Evolutionary conservation across 2,329 filamentous ascomycete species (phyloP).

Genomic region (Camptophora hylomeconis): DNA sequence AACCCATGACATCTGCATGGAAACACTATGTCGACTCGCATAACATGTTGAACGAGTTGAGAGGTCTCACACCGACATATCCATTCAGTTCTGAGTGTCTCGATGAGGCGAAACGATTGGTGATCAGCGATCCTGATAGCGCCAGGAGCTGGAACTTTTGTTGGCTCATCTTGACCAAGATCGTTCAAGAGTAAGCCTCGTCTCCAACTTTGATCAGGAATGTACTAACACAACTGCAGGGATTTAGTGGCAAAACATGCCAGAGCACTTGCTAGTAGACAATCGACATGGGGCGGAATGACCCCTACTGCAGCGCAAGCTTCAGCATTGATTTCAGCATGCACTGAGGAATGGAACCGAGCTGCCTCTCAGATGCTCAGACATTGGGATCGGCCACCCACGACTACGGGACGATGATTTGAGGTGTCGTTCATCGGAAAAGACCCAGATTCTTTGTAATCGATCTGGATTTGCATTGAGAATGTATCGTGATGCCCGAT

Average conservation of each 20-base stretch:
- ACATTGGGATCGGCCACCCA: slow-evolving; percentile 53
- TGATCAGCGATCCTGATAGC: slow-evolving; percentile 50
- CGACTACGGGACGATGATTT: slow-evolving; percentile 24
- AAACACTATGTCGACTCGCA: slow-evolving; percentile 58
- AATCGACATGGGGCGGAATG: slow-evolving; percentile 57
- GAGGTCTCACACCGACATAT: slow-evolving; percentile 53
- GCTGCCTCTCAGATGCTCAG: slow-evolving; percentile 54
- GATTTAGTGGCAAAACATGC: slow-evolving; percentile 50
- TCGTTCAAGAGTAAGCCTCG: slow-evolving; percentile 47
- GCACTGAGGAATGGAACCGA: slow-evolving; percentile 53
- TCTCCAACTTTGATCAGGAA: slow-evolving; percentile 1
- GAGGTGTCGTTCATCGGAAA: too few relatives aligned
- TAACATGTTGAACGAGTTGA: slow-evolving; percentile 56
- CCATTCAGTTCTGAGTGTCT: slow-evolving; percentile 54
- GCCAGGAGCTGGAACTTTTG: slow-evolving; percentile 65
- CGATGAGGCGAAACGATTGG: slow-evolving; percentile 51
- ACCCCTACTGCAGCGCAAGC: slow-evolving; percentile 44
- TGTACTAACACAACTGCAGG: slow-evolving; percentile 24
- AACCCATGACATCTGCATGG: slow-evolving; percentile 60
- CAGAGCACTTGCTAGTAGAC: slow-evolving; percentile 44
- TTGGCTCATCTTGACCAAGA: slow-evolving; percentile 57
- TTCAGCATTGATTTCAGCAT: slow-evolving; percentile 46
- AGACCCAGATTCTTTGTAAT: too few relatives aligned
- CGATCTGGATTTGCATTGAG: too few relatives aligned
- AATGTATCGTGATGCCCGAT: too few relatives aligned